Percentiles rank a stretch among this genome's conserved stretches.
phyloP scores from a whole-genome alignment of 2,329 filamentous ascomycete genomes.

The Penicillium palitans region DNA sequence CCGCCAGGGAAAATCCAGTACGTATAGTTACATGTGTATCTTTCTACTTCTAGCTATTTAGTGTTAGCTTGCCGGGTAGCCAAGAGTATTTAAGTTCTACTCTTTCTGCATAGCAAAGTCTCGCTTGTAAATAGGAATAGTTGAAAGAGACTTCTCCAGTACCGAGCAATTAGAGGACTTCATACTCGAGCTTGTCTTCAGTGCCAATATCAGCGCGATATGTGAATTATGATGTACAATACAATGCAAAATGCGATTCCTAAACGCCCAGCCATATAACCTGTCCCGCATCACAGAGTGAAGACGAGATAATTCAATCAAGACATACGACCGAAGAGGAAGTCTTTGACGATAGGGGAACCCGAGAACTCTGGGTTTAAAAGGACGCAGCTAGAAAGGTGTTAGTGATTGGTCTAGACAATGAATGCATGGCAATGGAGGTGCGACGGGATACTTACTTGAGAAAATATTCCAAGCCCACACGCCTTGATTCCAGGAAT shows the following conservation, averaged over 20 bases:
- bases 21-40: not conserved
- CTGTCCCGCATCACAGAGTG: not conserved
- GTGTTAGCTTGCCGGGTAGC: no score
- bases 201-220: not conserved
- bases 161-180: not conserved
- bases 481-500: conserved; percentile 81
- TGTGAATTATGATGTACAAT: not conserved
- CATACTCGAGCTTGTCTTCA: no score
- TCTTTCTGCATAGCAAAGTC: not conserved
- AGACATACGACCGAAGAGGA: conserved; percentile 63
- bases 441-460: conserved; percentile 62
- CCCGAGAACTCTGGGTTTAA: conserved; percentile 92
- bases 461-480: conserved; percentile 86
- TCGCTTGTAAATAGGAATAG: not conserved
- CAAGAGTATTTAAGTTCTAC: not conserved
- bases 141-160: not conserved
- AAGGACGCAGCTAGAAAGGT: conserved; percentile 69
- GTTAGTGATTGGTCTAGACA: conserved; percentile 2
- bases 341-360: conserved; percentile 87
- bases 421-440: not conserved
- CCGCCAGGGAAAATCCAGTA: no score
- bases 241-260: conserved; percentile 1
- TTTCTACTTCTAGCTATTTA: not conserved
- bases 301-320: conserved; percentile 11
- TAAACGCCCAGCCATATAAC: not conserved